phyloP scores from a whole-genome alignment of 2,329 filamentous ascomycete genomes.

The Teratosphaeria nubilosa region DNA sequence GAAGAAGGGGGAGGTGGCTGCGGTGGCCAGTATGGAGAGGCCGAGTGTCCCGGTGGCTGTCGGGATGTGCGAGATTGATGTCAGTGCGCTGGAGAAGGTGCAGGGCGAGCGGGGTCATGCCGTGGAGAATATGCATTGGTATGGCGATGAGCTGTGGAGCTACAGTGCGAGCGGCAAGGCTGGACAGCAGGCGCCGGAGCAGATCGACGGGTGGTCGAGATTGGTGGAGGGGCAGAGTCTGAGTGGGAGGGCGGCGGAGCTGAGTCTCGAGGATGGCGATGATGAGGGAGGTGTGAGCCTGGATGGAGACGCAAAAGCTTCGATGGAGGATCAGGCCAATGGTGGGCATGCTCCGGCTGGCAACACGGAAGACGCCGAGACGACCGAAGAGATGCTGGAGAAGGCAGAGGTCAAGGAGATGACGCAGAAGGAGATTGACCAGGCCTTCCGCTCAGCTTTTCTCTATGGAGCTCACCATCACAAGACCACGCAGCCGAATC shows the following conservation, averaged over 20 bases:
- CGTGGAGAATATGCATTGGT: conserved; percentile 56
- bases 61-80: conserved; percentile 54
- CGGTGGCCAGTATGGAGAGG: conserved; percentile 48
- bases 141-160: conserved; percentile 58
- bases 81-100: conserved; percentile 44
- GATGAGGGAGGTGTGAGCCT: conserved; percentile 33
- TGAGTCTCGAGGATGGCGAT: conserved; percentile 32
- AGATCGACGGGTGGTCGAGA: conserved; percentile 42
- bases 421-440: conserved; percentile 55
- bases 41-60: conserved; percentile 55
- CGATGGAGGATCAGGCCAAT: background rate
- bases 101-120: conserved; percentile 55
- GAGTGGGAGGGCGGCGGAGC: conserved; percentile 23
- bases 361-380: conserved; percentile 8
- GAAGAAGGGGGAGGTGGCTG: conserved; percentile 51
- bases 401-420: conserved; percentile 29
- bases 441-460: conserved; percentile 55
- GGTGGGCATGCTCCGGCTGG: conserved; percentile 17
- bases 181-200: conserved; percentile 43
- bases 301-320: background rate
- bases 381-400: conserved; percentile 3
- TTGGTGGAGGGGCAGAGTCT: conserved; percentile 14
- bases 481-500: conserved; percentile 44
- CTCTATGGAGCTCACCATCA: conserved; percentile 52
- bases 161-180: conserved; percentile 48